These are phyloP conservation scores for Phytophthora pisi DNA, from an alignment of 352 stramenopile genomes.

Conservation along the genomic window DNA sequence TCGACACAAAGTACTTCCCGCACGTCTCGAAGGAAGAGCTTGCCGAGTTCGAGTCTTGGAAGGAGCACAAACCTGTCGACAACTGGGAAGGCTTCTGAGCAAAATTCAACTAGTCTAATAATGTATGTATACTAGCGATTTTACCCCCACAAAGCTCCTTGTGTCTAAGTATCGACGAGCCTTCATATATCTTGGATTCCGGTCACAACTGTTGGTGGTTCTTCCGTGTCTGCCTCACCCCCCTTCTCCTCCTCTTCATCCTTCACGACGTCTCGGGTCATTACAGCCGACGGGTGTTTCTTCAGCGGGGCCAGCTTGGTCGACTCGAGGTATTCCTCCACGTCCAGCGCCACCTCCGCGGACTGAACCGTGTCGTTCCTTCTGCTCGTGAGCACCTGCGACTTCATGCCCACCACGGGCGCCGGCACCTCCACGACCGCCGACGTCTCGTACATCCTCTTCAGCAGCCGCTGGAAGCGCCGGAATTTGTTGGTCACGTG, in stretches of 20 bases:
- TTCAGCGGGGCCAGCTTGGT: slow-evolving; percentile 47
- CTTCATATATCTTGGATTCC: neutral
- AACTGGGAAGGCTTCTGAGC: slow-evolving; percentile 51
- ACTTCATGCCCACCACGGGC: slow-evolving; percentile 48
- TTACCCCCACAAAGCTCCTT: slow-evolving; percentile 3
- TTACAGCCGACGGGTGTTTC: slow-evolving; percentile 50
- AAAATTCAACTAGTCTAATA: slow-evolving; percentile 10
- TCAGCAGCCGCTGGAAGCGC: slow-evolving; percentile 51
- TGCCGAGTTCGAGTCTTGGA: slow-evolving; percentile 41
- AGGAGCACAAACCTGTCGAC: slow-evolving; percentile 30
- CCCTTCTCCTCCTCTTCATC: slow-evolving; percentile 48
- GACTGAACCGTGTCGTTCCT: slow-evolving; percentile 35
- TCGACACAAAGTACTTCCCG: slow-evolving; percentile 50
- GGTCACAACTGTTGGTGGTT: slow-evolving; percentile 5
- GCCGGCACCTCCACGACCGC: slow-evolving; percentile 54
- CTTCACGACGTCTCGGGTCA: slow-evolving; percentile 33
- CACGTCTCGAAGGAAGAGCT: slow-evolving; percentile 42
- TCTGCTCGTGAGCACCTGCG: slow-evolving; percentile 25
- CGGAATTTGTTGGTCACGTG: slow-evolving; percentile 71
- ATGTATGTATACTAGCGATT: slow-evolving; percentile 33
- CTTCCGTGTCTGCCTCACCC: slow-evolving; percentile 16
- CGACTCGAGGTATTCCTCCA: slow-evolving; percentile 37
- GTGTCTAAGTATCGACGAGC: neutral
- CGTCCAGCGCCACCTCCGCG: slow-evolving; percentile 46
- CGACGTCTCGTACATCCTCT: slow-evolving; percentile 56